phyloP scores from a whole-genome alignment of 176 grass and related monocot species.

The Leersia perrieri region DNA sequence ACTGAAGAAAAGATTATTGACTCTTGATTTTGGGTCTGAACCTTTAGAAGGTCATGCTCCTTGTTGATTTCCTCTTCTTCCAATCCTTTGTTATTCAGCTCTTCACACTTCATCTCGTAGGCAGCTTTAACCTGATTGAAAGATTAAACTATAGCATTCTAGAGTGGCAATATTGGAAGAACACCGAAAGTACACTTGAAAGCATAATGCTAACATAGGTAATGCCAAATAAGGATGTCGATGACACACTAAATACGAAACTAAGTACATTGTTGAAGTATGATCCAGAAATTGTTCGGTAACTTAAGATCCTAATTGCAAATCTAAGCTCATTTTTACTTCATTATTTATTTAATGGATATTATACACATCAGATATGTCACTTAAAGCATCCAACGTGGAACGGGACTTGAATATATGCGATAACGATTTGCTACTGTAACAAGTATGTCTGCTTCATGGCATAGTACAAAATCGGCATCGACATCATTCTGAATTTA shows the following conservation, averaged over 20 bases:
- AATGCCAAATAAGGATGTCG: not conserved
- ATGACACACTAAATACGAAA: not conserved
- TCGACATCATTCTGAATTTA: not conserved
- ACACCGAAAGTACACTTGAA: not conserved
- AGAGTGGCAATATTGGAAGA: not conserved
- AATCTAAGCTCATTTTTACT: not conserved
- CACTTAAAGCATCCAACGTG: not conserved
- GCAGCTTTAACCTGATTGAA: constrained; percentile 57
- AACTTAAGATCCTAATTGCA: not conserved
- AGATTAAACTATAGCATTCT: constrained; percentile 21
- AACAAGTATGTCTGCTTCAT: not conserved
- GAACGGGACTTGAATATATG: not conserved
- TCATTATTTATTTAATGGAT: not conserved
- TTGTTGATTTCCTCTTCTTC: constrained; percentile 67
- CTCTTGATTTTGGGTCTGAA: constrained; percentile 19
- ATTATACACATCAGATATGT: not conserved
- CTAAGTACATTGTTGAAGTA: not conserved
- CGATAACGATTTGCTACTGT: not conserved
- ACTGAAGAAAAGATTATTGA: not conserved
- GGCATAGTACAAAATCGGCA: not conserved
- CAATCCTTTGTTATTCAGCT: constrained; percentile 69
- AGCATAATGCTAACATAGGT: not conserved
- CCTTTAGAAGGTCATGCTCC: constrained; percentile 72
- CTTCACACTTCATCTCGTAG: constrained; percentile 64
- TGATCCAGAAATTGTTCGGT: not conserved